phyloP scores from a whole-genome alignment of 2,329 filamentous ascomycete species.

The Leptographium lundbergii region DNA sequence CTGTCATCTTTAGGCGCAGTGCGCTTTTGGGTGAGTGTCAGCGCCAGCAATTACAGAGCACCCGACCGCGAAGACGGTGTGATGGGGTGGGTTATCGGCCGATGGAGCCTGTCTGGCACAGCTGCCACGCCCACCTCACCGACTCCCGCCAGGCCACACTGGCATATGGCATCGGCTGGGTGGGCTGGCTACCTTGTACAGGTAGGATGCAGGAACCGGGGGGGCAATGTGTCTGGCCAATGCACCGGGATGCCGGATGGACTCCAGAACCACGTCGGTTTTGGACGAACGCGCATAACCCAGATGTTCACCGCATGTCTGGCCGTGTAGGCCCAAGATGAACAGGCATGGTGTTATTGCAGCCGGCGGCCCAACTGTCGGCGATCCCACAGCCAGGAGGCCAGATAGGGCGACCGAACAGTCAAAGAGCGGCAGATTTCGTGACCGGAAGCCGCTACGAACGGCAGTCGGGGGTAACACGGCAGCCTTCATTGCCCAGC shows the following conservation, averaged over 20 bases:
- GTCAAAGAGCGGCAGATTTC: neutral
- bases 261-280: neutral
- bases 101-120: neutral
- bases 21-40: neutral
- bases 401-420: neutral
- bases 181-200: neutral
- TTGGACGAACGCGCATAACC: neutral
- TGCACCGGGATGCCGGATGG: slow-evolving; percentile 1
- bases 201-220: neutral
- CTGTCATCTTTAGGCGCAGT: neutral
- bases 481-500: neutral
- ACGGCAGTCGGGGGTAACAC: neutral
- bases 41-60: neutral
- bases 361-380: neutral
- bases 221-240: neutral
- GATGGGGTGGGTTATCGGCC: neutral
- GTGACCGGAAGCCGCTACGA: no score
- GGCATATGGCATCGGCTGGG: neutral
- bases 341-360: neutral
- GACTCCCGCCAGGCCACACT: neutral
- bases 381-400: neutral
- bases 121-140: neutral
- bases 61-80: neutral
- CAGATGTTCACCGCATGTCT: neutral
- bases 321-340: neutral